A percentile compares a stretch with the other conserved stretches of the same genome.
phyloP scores from a whole-genome alignment of 1,284 basidiomycete genomes.

The Naganishia liquefaciens region DNA sequence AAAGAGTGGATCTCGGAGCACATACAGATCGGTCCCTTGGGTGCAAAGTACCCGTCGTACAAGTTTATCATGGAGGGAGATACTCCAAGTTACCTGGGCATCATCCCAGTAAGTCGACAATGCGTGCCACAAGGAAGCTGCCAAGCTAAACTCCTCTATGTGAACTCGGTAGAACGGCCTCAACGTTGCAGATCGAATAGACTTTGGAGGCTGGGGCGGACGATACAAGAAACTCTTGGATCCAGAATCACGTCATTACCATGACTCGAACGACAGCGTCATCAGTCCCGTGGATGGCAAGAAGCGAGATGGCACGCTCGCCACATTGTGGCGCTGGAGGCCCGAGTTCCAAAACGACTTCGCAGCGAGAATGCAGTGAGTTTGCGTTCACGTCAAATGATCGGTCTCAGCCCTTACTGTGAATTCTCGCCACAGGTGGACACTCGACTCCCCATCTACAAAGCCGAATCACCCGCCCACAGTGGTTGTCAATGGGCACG shows the following conservation, averaged over 20 bases:
- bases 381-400: conserved; percentile 15
- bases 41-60: conserved; percentile 29
- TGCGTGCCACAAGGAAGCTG: neutral
- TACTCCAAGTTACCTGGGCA: conserved; percentile 30
- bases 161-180: conserved; percentile 32
- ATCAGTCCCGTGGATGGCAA: conserved; percentile 28
- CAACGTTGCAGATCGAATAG: conserved; percentile 29
- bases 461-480: conserved; percentile 25
- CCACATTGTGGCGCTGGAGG: conserved; percentile 35
- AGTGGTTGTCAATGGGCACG: conserved; percentile 32
- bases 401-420: too few relatives aligned
- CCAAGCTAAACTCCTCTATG: too few relatives aligned
- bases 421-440: too few relatives aligned
- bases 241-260: conserved; percentile 28
- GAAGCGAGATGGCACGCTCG: conserved; percentile 12
- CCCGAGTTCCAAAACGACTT: conserved; percentile 33
- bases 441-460: neutral
- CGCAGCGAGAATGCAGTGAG: conserved; percentile 33
- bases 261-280: conserved; percentile 30
- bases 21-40: conserved; percentile 34
- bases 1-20: conserved; percentile 30
- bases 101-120: conserved; percentile 31
- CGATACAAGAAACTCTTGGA: conserved; percentile 33
- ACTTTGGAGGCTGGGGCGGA: conserved; percentile 36
- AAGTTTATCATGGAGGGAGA: conserved; percentile 35